A percentile compares a stretch with the other conserved stretches of the same genome.
Evolutionary conservation across 2,329 filamentous ascomycete species (phyloP).

Genomic region (Pseudocercospora cruenta): DNA sequence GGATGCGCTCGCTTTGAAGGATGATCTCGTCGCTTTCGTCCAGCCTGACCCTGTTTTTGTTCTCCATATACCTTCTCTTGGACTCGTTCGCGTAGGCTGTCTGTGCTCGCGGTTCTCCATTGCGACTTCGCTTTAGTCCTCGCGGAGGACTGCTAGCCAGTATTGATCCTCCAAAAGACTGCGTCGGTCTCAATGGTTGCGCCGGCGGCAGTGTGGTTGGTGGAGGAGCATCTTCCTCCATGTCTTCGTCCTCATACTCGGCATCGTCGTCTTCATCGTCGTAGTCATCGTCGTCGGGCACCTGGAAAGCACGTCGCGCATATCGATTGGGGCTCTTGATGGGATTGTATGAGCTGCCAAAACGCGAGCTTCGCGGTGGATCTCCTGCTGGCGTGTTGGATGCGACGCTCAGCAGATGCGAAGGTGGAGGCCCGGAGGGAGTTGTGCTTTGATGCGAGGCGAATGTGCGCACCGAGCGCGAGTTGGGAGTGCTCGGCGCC

Average conservation of each 20-base stretch:
- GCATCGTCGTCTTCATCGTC: slow-evolving; percentile 39
- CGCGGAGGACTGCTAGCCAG: slow-evolving; percentile 26
- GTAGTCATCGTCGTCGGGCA: slow-evolving; percentile 37
- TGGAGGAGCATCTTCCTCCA: slow-evolving; percentile 27
- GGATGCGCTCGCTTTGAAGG: slow-evolving; percentile 72
- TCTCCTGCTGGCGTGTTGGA: slow-evolving; percentile 42
- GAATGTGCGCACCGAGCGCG: slow-evolving; percentile 29
- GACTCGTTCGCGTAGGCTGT: slow-evolving; percentile 72
- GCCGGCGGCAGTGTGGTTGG: slow-evolving; percentile 12
- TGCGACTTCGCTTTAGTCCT: slow-evolving; percentile 45
- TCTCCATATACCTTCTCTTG: slow-evolving; percentile 65
- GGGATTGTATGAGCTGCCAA: slow-evolving; percentile 39
- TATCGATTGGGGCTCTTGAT: slow-evolving; percentile 34
- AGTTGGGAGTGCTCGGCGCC: slow-evolving; percentile 36
- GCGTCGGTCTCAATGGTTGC: slow-evolving; percentile 9
- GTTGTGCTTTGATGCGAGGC: slow-evolving; percentile 40
- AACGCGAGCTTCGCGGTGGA: slow-evolving; percentile 35
- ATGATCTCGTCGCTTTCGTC: slow-evolving; percentile 73
- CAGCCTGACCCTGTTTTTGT: slow-evolving; percentile 57
- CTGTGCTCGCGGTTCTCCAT: slow-evolving; percentile 48
- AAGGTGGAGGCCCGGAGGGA: slow-evolving; percentile 41
- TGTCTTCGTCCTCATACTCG: slow-evolving; percentile 31
- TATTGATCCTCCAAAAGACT: slow-evolving; percentile 15
- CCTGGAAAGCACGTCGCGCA: slow-evolving; percentile 35
- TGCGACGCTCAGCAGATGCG: slow-evolving; percentile 29